phyloP scores from a whole-genome alignment of 768 basidiomycete species.

The Pleurotus sapidus region DNA sequence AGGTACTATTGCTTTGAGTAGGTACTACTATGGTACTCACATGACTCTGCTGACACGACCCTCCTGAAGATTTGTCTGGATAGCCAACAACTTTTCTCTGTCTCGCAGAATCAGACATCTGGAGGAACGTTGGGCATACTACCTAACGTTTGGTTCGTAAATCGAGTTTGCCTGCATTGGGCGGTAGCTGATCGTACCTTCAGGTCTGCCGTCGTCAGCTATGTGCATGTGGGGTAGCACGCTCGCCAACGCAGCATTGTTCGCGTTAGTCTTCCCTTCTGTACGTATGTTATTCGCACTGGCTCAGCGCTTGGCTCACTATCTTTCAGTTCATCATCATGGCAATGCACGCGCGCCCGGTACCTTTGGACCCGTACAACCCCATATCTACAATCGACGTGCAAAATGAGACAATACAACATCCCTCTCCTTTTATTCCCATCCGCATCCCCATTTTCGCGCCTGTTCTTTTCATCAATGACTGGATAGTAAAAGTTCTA shows the following conservation, averaged over 20 bases:
- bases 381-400: constrained; percentile 32
- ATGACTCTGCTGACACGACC: constrained; percentile 13
- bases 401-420: constrained; percentile 43
- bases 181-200: background rate
- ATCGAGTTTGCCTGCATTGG: background rate
- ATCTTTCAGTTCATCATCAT: constrained; percentile 73
- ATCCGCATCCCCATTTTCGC: constrained; percentile 79
- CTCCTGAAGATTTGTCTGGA: constrained; percentile 67
- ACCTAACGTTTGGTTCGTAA: constrained; percentile 69
- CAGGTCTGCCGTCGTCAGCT: constrained; percentile 69
- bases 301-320: background rate
- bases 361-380: constrained; percentile 75
- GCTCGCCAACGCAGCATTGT: constrained; percentile 78
- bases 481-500: constrained; percentile 59
- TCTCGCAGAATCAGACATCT: constrained; percentile 67
- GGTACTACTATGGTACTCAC: constrained; percentile 15
- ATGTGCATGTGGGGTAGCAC: constrained; percentile 73
- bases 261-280: constrained; percentile 78
- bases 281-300: constrained; percentile 38
- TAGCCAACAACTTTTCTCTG: constrained; percentile 68
- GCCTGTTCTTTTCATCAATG: constrained; percentile 72
- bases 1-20: constrained; percentile 94
- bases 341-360: constrained; percentile 74
- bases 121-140: constrained; percentile 90
- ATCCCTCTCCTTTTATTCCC: constrained; percentile 77